These are phyloP conservation scores for Fusarium siculi DNA, from an alignment of 2,329 filamentous ascomycete genomes.

Conservation along the genomic window DNA sequence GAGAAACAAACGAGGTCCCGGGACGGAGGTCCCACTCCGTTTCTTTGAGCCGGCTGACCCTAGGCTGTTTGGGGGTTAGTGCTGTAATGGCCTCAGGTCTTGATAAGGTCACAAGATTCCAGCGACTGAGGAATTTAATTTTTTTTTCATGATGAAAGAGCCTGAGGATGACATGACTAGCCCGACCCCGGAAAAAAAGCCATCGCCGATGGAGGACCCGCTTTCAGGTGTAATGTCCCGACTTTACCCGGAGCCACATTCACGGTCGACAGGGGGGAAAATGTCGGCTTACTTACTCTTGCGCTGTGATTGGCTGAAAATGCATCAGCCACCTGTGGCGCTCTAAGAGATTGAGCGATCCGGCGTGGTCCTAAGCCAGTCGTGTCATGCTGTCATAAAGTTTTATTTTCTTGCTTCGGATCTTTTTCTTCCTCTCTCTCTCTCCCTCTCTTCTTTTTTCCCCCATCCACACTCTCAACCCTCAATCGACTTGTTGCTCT, in stretches of 20 bases:
- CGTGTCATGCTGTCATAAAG: slow-evolving; percentile 56
- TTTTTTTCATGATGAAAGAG: slow-evolving; percentile 16
- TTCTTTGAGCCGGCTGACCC: background rate
- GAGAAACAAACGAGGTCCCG: slow-evolving; percentile 16
- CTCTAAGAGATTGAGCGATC: slow-evolving; percentile 19
- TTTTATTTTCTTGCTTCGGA: slow-evolving; percentile 46
- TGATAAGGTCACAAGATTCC: slow-evolving; percentile 1
- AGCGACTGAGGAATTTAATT: background rate
- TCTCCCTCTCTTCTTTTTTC: slow-evolving; percentile 27
- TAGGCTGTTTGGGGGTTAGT: slow-evolving; percentile 16
- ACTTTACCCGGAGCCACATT: slow-evolving; percentile 49
- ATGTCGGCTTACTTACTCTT: slow-evolving; percentile 27
- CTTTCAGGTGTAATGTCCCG: slow-evolving; percentile 39
- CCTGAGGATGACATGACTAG: slow-evolving; percentile 17
- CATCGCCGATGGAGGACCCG: slow-evolving; percentile 14
- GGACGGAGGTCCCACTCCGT: slow-evolving; percentile 32
- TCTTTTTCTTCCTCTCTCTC: slow-evolving; percentile 33
- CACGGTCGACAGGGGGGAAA: slow-evolving; percentile 5
- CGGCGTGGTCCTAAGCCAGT: slow-evolving; percentile 8
- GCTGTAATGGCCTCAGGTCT: background rate
- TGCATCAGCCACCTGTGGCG: slow-evolving; percentile 35
- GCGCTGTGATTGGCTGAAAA: slow-evolving; percentile 51
- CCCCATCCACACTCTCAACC: slow-evolving; percentile 31
- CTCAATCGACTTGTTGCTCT: slow-evolving; percentile 13
- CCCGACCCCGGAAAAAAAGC: slow-evolving; percentile 42